These are phyloP conservation scores for Pyrenula massariospora DNA, from an alignment of 495 filamentous ascomycete species.

Conservation along the genomic window DNA sequence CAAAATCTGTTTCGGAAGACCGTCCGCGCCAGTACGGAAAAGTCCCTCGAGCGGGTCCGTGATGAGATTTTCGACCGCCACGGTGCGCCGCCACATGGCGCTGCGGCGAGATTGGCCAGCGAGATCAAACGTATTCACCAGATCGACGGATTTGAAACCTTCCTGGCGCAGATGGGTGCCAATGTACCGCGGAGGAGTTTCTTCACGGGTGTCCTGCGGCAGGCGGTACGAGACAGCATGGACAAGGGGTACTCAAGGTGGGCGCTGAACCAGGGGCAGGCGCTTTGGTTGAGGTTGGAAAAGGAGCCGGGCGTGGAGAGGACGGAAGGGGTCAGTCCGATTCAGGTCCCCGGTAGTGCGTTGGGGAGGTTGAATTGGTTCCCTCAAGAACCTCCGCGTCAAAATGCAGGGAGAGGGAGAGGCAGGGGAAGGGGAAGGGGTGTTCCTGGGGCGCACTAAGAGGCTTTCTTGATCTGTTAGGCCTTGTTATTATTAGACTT, in stretches of 20 bases:
- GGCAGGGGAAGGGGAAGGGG: too few species aligned
- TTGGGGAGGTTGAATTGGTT: neutral
- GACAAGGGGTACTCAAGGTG: constrained; percentile 26
- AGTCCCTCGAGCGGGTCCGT: constrained; percentile 20
- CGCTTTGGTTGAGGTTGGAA: constrained; percentile 9
- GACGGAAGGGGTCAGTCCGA: neutral
- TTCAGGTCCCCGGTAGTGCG: neutral
- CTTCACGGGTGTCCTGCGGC: constrained; percentile 25
- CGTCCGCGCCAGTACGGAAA: constrained; percentile 22
- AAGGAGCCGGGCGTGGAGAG: constrained; percentile 15
- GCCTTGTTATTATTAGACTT: too few species aligned
- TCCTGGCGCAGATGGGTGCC: constrained; percentile 12
- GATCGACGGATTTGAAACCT: constrained; percentile 28
- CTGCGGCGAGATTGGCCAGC: constrained; percentile 24
- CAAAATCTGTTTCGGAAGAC: constrained; percentile 33
- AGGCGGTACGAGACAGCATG: constrained; percentile 24
- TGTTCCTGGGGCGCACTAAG: too few species aligned
- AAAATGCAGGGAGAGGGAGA: neutral
- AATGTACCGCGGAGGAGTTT: constrained; percentile 8
- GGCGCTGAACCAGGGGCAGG: constrained; percentile 16
- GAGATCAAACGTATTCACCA: constrained; percentile 29
- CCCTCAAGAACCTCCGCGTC: neutral
- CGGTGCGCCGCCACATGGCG: constrained; percentile 29
- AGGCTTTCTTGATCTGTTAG: too few species aligned
- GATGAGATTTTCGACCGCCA: constrained; percentile 34